Percentiles rank a stretch among this genome's conserved stretches.
phyloP scores from a whole-genome alignment of 257 asterid genomes.

The Ilex asprella region DNA sequence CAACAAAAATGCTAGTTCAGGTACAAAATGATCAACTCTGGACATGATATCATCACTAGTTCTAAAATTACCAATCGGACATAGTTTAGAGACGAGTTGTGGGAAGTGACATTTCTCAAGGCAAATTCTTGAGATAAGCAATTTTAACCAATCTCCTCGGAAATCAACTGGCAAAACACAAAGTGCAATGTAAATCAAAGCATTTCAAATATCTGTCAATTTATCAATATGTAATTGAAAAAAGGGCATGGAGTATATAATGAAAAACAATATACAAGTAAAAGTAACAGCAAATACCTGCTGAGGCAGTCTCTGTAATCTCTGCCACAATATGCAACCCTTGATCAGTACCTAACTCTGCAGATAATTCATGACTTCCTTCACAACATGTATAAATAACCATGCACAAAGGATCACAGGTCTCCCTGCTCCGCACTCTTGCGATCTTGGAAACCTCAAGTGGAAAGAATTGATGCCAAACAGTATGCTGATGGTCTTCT shows the following conservation, averaged over 20 bases:
- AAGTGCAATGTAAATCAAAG: not conserved
- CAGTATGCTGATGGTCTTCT: slow-evolving; percentile 39
- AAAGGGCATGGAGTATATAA: not conserved
- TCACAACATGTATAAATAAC: slow-evolving; percentile 53
- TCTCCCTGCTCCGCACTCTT: slow-evolving; percentile 42
- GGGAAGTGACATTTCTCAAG: slow-evolving; percentile 35
- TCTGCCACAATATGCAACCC: slow-evolving; percentile 42
- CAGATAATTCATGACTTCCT: slow-evolving; percentile 25
- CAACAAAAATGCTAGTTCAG: slow-evolving; percentile 49
- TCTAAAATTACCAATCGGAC: slow-evolving; percentile 13
- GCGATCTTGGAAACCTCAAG: slow-evolving; percentile 47
- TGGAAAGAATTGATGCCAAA: slow-evolving; percentile 62
- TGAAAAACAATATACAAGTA: slow-evolving; percentile 1
- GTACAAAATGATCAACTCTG: slow-evolving; percentile 24
- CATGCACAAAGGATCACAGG: slow-evolving; percentile 81
- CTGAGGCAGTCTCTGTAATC: slow-evolving; percentile 43
- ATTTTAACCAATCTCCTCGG: slow-evolving; percentile 55
- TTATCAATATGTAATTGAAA: not conserved
- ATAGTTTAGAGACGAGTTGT: slow-evolving; percentile 41
- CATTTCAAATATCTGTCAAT: not conserved
- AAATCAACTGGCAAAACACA: slow-evolving; percentile 55
- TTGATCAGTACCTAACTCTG: slow-evolving; percentile 38
- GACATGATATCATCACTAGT: slow-evolving; percentile 12
- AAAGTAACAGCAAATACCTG: slow-evolving; percentile 28
- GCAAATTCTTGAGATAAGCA: slow-evolving; percentile 55